phyloP scores from a whole-genome alignment of 352 stramenopile genomes.

The Phytophthora citricola region DNA sequence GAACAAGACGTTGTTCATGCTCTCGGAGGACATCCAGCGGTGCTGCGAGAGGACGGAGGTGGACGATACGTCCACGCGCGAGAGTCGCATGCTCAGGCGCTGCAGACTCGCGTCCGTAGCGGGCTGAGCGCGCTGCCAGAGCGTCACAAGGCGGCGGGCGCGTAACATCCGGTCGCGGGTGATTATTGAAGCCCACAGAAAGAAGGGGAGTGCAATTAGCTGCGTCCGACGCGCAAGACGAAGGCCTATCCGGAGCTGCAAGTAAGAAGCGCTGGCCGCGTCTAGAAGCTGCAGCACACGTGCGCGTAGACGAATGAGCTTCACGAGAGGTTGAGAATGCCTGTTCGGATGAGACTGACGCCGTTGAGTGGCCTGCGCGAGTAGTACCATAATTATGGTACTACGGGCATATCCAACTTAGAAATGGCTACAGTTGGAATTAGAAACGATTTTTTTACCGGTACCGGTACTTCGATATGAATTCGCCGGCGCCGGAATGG shows the following conservation, averaged over 20 bases:
- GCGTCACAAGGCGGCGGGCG: slow-evolving; percentile 44
- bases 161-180: slow-evolving; percentile 35
- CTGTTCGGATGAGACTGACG: slow-evolving; percentile 10
- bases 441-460: neutral
- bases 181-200: neutral
- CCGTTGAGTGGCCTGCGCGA: slow-evolving; percentile 20
- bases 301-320: slow-evolving; percentile 8
- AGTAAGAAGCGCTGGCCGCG: neutral
- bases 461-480: neutral
- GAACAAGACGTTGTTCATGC: slow-evolving; percentile 4
- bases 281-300: slow-evolving; percentile 7
- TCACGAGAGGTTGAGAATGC: slow-evolving; percentile 19
- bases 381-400: slow-evolving; percentile 9
- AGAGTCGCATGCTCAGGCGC: slow-evolving; percentile 19
- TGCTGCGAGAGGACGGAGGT: slow-evolving; percentile 4
- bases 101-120: slow-evolving; percentile 23
- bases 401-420: neutral
- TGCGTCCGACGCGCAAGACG: slow-evolving; percentile 4
- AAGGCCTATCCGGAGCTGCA: neutral
- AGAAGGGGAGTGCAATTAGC: neutral
- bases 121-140: slow-evolving; percentile 38
- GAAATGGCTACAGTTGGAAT: no score
- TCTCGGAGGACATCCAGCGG: slow-evolving; percentile 34
- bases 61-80: slow-evolving; percentile 11
- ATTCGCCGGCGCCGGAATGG: slow-evolving; percentile 13